These are phyloP conservation scores for Coemansia aciculifera DNA, from an alignment of 192 early-diverging fungal genomes.

Conservation along the genomic window DNA sequence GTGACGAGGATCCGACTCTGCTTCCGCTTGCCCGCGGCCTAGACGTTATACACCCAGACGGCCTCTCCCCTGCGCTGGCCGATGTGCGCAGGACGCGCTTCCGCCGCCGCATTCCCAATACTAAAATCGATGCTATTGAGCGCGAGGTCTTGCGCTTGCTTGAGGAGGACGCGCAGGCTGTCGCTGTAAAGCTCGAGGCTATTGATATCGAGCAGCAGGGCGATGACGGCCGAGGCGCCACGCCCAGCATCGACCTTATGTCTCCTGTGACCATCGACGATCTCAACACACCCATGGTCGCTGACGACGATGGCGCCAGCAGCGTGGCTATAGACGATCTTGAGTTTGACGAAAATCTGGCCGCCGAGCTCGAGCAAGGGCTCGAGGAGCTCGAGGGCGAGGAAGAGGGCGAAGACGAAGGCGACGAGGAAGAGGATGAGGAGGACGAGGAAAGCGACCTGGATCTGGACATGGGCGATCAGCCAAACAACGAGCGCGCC, in stretches of 20 bases:
- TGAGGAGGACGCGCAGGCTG: conserved; percentile 43
- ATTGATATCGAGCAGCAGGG: conserved; percentile 24
- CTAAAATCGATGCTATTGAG: conserved; percentile 36
- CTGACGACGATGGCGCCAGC: conserved; percentile 31
- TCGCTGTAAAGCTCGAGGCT: conserved; percentile 41
- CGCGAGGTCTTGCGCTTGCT: conserved; percentile 38
- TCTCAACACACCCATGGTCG: conserved; percentile 36
- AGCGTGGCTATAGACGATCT: conserved; percentile 50
- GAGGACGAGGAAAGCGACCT: conserved; percentile 29
- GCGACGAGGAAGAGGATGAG: conserved; percentile 29
- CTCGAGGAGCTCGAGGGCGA: conserved; percentile 38
- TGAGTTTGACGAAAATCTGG: conserved; percentile 45
- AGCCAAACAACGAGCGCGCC: conserved; percentile 39
- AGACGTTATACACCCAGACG: conserved; percentile 33
- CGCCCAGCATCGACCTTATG: conserved; percentile 44
- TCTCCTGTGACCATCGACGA: conserved; percentile 47
- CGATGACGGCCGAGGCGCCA: conserved; percentile 32
- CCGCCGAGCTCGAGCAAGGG: conserved; percentile 42
- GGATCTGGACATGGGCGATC: conserved; percentile 29
- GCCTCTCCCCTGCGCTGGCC: conserved; percentile 27
- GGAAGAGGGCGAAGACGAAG: conserved; percentile 33
- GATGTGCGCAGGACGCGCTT: conserved; percentile 37
- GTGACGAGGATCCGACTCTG: background rate
- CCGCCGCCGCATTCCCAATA: conserved; percentile 26
- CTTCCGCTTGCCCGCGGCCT: conserved; percentile 28